These are phyloP conservation scores for Solanum tarapatanum DNA, from an alignment of 257 asterid species.

Conservation along the genomic window DNA sequence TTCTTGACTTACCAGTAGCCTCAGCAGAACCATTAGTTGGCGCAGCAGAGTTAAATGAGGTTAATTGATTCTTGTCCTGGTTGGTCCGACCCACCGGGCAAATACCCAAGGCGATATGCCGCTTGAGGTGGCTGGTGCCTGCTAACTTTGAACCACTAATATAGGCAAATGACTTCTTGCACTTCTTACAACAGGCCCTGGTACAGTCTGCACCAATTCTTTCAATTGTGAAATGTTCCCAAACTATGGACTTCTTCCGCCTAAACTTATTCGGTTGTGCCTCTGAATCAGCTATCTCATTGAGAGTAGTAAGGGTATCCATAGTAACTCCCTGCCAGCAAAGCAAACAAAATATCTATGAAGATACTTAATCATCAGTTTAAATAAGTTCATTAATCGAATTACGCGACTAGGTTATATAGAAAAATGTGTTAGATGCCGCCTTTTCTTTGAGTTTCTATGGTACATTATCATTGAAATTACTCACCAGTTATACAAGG, in stretches of 20 bases:
- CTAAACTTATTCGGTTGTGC: slow-evolving; percentile 43
- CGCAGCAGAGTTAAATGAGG: slow-evolving; percentile 14
- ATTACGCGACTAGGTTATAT: neutral
- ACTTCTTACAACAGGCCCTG: slow-evolving; percentile 72
- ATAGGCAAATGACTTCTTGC: slow-evolving; percentile 78
- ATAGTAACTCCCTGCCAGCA: slow-evolving; percentile 28
- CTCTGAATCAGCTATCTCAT: slow-evolving; percentile 38
- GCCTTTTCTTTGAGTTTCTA: neutral
- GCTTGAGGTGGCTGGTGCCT: slow-evolving; percentile 88
- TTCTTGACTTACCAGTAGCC: slow-evolving; percentile 48
- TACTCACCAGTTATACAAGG: neutral
- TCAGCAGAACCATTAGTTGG: slow-evolving; percentile 23
- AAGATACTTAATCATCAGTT: neutral
- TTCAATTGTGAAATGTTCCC: slow-evolving; percentile 76
- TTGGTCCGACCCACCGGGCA: slow-evolving; percentile 45
- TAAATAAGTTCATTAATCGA: neutral
- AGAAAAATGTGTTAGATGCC: neutral
- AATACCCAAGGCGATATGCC: slow-evolving; percentile 68
- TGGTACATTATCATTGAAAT: neutral
- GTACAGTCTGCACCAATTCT: slow-evolving; percentile 32
- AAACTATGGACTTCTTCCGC: slow-evolving; percentile 74
- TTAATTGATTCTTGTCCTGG: slow-evolving; percentile 25
- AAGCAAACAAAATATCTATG: neutral
- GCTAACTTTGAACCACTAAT: slow-evolving; percentile 64
- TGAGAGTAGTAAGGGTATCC: slow-evolving; percentile 33